These are phyloP conservation scores for Parastagonospora nodorum DNA, from an alignment of 2,329 filamentous ascomycete species.

Conservation along the genomic window DNA sequence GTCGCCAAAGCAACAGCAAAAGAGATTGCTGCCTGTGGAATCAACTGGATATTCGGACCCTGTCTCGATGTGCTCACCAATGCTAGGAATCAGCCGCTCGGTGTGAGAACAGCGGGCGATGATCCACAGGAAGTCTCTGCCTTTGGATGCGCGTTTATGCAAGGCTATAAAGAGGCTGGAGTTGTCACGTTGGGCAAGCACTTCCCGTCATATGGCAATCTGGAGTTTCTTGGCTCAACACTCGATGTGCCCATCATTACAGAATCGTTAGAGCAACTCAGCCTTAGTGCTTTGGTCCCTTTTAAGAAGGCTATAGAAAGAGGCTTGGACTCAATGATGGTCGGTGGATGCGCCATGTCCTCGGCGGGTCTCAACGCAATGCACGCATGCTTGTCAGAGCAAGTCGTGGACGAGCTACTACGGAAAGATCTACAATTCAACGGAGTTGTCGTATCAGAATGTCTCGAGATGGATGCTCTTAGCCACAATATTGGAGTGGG, in stretches of 20 bases:
- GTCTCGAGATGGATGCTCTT: slow-evolving; percentile 93
- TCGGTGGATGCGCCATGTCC: slow-evolving; percentile 90
- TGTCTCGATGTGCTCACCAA: slow-evolving; percentile 94
- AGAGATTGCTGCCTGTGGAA: slow-evolving; percentile 88
- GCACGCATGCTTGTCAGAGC: slow-evolving; percentile 90
- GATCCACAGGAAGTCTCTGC: slow-evolving; percentile 94
- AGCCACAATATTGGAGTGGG: slow-evolving; percentile 97
- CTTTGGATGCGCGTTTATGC: slow-evolving; percentile 88
- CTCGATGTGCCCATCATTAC: slow-evolving; percentile 94
- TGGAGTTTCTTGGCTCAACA: slow-evolving; percentile 90
- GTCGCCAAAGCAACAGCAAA: slow-evolving; percentile 92
- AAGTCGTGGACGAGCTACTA: slow-evolving; percentile 88
- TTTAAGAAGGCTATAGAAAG: slow-evolving; percentile 88
- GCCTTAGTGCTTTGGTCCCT: slow-evolving; percentile 86
- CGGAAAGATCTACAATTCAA: slow-evolving; percentile 88
- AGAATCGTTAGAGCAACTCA: slow-evolving; percentile 89
- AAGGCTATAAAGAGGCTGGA: slow-evolving; percentile 89
- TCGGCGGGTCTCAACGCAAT: slow-evolving; percentile 92
- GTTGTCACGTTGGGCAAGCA: slow-evolving; percentile 92
- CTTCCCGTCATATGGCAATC: slow-evolving; percentile 93
- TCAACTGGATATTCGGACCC: slow-evolving; percentile 94
- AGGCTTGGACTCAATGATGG: slow-evolving; percentile 92
- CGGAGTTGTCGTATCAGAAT: slow-evolving; percentile 93
- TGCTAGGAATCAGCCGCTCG: slow-evolving; percentile 85
- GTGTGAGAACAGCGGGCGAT: slow-evolving; percentile 87